Base-by-base conservation (phyloP, 192 early-diverging fungal genomes). In the Linnemannia exigua region DNA sequence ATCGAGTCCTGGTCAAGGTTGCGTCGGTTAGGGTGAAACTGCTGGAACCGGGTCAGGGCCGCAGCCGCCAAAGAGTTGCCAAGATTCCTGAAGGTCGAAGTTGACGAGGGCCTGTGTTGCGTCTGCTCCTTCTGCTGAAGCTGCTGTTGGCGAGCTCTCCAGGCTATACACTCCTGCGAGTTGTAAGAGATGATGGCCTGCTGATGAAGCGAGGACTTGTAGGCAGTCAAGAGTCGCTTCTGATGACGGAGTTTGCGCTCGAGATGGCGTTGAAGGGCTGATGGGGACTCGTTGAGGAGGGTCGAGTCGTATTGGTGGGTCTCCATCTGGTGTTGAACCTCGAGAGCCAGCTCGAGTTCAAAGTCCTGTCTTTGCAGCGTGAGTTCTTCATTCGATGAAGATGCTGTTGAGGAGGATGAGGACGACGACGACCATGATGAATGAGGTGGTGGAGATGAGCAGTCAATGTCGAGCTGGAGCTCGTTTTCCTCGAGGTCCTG, bases 401-500 rank as follows among this genome's bases (percentile, higher is more conserved):
- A 1, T 3, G 52, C 8, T 15, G 20, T 38, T n/a, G n/a, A n/a
- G n/a, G n/a, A n/a, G n/a, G 33, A 46, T 15, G 25, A 36, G 4
- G 35, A 44, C n/a, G 77, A 70, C 16, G 67, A 70, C 1, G 74
- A 67, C 1, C 1, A 20, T 33, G 63, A 48, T 0, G 70, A 31
- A 38, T 74, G 48, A 3, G 67, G 46, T 28, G 84, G 69, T 5
- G 67, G 72, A 20, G 67, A 41, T 16, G 58, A 70, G 67, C 84
- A 79, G 47, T 77, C 70, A 36, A 76, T 41, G 14, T 76, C 77
- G 20, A 79, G 75, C 70, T 86, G 84, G 19, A 79, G 52, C 17
- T 80, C 78, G 66, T 86, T 80, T 38, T 86, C 84, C 36, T 86
- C 75, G 2, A 86, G 74, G 51, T 86, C 84, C 35, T 67, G 84